Percentiles rank a stretch among this genome's conserved stretches.
Evolutionary conservation across 805 yeast genomes (phyloP).

Genomic region (Teunomyces kruisii): DNA sequence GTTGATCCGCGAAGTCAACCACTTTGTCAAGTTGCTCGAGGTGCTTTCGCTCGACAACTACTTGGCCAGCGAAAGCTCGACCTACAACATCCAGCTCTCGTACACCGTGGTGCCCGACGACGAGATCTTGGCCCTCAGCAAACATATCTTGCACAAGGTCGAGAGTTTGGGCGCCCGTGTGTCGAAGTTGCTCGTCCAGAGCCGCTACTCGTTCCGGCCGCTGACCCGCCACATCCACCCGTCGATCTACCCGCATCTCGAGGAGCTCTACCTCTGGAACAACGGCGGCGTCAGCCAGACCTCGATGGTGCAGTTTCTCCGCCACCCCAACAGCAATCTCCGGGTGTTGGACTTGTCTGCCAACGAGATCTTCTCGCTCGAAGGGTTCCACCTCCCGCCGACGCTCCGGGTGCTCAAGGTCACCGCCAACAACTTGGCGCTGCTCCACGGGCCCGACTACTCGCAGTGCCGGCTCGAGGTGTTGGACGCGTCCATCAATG

Average conservation of each 20-base stretch:
- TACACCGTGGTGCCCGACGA: constrained; percentile 7
- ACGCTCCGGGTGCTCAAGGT: constrained; percentile 12
- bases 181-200: constrained; percentile 10
- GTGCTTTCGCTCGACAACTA: constrained; percentile 15
- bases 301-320: not conserved
- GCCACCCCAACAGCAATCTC: not conserved
- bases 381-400: constrained; percentile 11
- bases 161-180: constrained; percentile 12
- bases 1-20: constrained; percentile 8
- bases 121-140: constrained; percentile 4
- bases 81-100: constrained; percentile 10
- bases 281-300: constrained; percentile 10
- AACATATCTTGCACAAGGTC: constrained; percentile 10
- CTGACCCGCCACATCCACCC: constrained; percentile 7
- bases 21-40: constrained; percentile 13
- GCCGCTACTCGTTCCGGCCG: constrained; percentile 3
- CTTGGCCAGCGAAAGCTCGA: constrained; percentile 10
- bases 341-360: constrained; percentile 14
- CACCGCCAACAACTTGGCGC: constrained; percentile 14
- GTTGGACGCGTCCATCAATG: constrained; percentile 16
- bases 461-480: constrained; percentile 5
- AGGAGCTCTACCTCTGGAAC: constrained; percentile 14
- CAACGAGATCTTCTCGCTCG: constrained; percentile 14
- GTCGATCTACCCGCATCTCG: constrained; percentile 7
- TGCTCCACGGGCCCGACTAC: constrained; percentile 13